Percentiles rank a stretch among this genome's conserved stretches.
Conservation (phyloP, 495 filamentous ascomycete genomes). For the Tetracladium setigerum region DNA sequence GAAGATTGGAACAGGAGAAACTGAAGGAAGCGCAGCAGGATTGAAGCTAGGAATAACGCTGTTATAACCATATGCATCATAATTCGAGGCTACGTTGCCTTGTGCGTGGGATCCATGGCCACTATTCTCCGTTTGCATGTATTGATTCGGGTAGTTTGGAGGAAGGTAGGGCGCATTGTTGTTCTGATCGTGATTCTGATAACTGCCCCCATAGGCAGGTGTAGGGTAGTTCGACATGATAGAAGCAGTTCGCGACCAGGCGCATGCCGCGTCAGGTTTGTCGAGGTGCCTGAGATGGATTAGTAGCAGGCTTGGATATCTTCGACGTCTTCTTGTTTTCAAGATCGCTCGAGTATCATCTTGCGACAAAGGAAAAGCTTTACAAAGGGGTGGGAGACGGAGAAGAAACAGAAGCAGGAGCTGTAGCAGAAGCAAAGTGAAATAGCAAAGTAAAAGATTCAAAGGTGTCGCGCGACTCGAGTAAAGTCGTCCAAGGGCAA, state of each 20-base stretch:
- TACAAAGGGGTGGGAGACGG: conserved; percentile 3
- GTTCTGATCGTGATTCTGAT: conserved; percentile 12
- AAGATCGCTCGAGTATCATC: conserved; percentile 16
- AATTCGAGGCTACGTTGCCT: conserved; percentile 10
- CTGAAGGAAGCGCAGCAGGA: conserved; percentile 9
- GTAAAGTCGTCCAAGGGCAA: too few species aligned
- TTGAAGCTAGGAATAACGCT: conserved; percentile 11
- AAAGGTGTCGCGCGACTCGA: too few species aligned
- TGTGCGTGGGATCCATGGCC: conserved; percentile 5
- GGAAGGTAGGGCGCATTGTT: conserved; percentile 16
- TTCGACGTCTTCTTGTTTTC: too few species aligned
- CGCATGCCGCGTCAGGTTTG: conserved; percentile 17
- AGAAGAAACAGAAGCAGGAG: too few species aligned
- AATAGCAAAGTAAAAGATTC: too few species aligned
- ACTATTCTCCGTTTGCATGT: conserved; percentile 8
- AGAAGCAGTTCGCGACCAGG: conserved; percentile 1
- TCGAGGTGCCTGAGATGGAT: conserved; percentile 1
- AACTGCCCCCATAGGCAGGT: conserved; percentile 40
- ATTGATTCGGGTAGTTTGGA: conserved; percentile 17
- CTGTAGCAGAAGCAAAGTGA: too few species aligned
- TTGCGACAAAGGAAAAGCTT: conserved; percentile 13
- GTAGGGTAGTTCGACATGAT: conserved; percentile 51
- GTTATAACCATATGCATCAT: conserved; percentile 18
- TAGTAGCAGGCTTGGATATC: too few species aligned
- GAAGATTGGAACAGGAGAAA: conserved; percentile 19